These are phyloP conservation scores for Gynochthodes officinalis DNA, from an alignment of 257 asterid genomes.

Conservation along the genomic window DNA sequence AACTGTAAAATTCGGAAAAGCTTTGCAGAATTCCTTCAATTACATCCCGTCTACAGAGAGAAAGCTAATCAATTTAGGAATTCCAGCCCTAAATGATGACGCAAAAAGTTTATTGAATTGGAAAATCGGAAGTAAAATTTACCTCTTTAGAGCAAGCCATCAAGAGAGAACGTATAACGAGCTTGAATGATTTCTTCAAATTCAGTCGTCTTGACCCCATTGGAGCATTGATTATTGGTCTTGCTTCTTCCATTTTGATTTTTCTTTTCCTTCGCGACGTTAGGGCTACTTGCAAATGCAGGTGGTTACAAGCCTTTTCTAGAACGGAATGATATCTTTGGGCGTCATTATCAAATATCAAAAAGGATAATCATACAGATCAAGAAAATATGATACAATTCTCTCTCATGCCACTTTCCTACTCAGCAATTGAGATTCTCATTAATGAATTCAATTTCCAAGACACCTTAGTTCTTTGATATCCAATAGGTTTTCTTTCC, in stretches of 20 bases:
- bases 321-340: too few relatives aligned
- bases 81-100: neutral
- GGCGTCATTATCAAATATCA: too few relatives aligned
- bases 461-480: too few relatives aligned
- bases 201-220: constrained; percentile 47
- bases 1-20: constrained; percentile 21
- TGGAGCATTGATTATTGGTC: constrained; percentile 16
- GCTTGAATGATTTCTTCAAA: constrained; percentile 47
- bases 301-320: too few relatives aligned
- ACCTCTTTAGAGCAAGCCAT: constrained; percentile 59
- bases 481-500: too few relatives aligned
- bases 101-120: neutral
- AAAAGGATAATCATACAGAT: too few relatives aligned
- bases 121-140: neutral
- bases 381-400: too few relatives aligned
- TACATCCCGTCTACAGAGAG: neutral
- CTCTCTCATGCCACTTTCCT: too few relatives aligned
- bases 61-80: neutral
- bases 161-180: constrained; percentile 38
- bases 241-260: constrained; percentile 28
- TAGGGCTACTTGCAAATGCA: neutral
- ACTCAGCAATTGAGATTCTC: too few relatives aligned
- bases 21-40: constrained; percentile 22
- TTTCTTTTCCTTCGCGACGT: neutral
- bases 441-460: too few relatives aligned